Evolutionary conservation across 2,329 filamentous ascomycete species (phyloP).

Genomic region (Ilyonectria destructans): DNA sequence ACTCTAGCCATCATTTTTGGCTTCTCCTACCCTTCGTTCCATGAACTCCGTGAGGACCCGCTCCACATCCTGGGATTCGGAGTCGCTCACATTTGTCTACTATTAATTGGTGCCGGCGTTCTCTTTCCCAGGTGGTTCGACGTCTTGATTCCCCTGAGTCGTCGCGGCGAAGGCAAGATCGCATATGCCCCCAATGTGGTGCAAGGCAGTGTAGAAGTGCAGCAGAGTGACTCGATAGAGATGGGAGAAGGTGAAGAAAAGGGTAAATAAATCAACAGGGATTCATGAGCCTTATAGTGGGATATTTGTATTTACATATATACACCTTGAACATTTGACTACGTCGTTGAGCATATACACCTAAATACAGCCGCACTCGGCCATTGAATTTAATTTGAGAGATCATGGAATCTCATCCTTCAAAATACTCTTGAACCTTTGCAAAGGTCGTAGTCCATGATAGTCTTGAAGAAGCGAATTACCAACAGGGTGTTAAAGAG

Average conservation of each 20-base stretch:
- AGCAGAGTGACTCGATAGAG: conserved; percentile 39
- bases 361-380: no score
- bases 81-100: conserved; percentile 63
- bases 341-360: no score
- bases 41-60: conserved; percentile 64
- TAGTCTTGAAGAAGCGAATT: no score
- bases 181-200: conserved; percentile 46
- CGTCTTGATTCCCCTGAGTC: conserved; percentile 64
- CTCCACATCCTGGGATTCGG: conserved; percentile 67
- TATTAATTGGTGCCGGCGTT: conserved; percentile 65
- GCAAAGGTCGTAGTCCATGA: no score
- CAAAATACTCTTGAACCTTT: no score
- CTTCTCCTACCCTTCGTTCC: conserved; percentile 68
- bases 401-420: no score
- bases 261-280: neutral
- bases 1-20: conserved; percentile 67
- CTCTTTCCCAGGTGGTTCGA: conserved; percentile 70
- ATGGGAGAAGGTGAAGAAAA: conserved; percentile 38
- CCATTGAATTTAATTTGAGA: no score
- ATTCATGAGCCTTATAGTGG: no score
- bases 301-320: no score
- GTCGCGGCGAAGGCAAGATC: conserved; percentile 63
- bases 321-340: no score
- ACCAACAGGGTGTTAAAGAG: no score
- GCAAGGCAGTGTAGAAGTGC: conserved; percentile 34